Conservation (phyloP, 2,329 filamentous ascomycete genomes). For the Byssochlamys sp. region DNA sequence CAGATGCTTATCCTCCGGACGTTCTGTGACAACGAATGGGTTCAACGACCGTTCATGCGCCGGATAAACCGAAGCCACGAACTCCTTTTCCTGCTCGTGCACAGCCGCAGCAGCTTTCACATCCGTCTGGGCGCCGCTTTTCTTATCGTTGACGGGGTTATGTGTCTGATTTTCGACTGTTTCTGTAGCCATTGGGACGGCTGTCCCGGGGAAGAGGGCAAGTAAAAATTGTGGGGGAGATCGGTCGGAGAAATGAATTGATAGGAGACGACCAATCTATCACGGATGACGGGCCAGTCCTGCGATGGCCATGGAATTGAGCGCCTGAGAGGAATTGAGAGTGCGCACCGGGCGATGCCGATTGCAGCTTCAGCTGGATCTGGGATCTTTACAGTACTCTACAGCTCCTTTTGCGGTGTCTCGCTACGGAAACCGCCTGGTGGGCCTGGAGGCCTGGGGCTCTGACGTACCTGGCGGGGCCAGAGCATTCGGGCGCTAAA, state of each 20-base stretch:
- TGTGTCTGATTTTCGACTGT: conserved; percentile 26
- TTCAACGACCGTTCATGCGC: conserved; percentile 22
- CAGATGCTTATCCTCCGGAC: conserved; percentile 28
- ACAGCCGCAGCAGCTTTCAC: conserved; percentile 13
- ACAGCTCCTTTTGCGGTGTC: background rate
- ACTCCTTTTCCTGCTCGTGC: conserved; percentile 22
- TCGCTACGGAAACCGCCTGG: background rate
- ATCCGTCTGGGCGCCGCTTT: conserved; percentile 10
- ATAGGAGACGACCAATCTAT: background rate
- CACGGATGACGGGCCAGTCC: background rate
- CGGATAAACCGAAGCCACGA: conserved; percentile 18
- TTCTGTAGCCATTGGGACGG: conserved; percentile 32
- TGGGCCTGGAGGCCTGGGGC: conserved; percentile 2
- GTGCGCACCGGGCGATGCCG: background rate
- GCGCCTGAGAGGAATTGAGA: background rate
- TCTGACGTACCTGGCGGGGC: conserved; percentile 8
- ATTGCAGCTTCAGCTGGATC: background rate
- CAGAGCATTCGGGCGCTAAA: background rate
- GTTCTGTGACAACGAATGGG: conserved; percentile 29
- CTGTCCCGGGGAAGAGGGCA: conserved; percentile 17
- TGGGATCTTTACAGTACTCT: background rate
- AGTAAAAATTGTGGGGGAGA: conserved; percentile 3
- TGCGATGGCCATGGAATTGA: background rate
- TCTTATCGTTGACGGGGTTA: conserved; percentile 17
- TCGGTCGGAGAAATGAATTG: conserved; percentile 7